Percentiles rank a stretch among this genome's conserved stretches.
phyloP scores from a whole-genome alignment of 176 grass and related monocot species.

The Ensete glaucum region DNA sequence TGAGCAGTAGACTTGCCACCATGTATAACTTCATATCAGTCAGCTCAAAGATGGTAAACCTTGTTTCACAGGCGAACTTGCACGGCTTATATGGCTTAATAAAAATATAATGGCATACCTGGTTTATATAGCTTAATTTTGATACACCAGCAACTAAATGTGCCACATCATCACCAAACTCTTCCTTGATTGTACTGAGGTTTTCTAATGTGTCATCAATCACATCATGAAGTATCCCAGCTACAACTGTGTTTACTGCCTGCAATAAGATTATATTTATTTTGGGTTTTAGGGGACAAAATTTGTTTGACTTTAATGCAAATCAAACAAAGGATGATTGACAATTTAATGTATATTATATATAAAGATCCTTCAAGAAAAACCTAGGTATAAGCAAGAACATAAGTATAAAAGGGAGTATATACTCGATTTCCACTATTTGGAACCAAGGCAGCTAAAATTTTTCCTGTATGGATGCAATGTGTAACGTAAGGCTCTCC shows the following conservation, averaged over 20 bases:
- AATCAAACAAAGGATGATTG: neutral
- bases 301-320: neutral
- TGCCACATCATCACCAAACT: conserved; percentile 86
- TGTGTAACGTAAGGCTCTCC: conserved; percentile 91
- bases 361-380: conserved; percentile 12
- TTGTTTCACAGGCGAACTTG: too few relatives aligned
- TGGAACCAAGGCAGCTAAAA: conserved; percentile 89
- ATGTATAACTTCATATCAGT: too few relatives aligned
- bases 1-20: too few relatives aligned
- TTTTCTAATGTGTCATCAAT: conserved; percentile 83
- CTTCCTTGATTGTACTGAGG: conserved; percentile 58
- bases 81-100: conserved; percentile 7
- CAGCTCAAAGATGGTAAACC: too few relatives aligned
- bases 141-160: conserved; percentile 80
- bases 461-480: conserved; percentile 91
- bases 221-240: conserved; percentile 94
- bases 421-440: conserved; percentile 71
- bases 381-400: neutral
- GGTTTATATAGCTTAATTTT: conserved; percentile 97
- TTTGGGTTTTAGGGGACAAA: too few relatives aligned
- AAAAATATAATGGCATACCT: conserved; percentile 43
- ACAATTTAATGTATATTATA: conserved; percentile 1
- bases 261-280: conserved; percentile 17
- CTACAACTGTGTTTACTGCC: conserved; percentile 88
- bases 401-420: neutral